Percentiles rank a stretch among this genome's conserved stretches.
Evolutionary conservation across 1,284 basidiomycete genomes (phyloP).

Genomic region (Cryptococcus sp.): DNA sequence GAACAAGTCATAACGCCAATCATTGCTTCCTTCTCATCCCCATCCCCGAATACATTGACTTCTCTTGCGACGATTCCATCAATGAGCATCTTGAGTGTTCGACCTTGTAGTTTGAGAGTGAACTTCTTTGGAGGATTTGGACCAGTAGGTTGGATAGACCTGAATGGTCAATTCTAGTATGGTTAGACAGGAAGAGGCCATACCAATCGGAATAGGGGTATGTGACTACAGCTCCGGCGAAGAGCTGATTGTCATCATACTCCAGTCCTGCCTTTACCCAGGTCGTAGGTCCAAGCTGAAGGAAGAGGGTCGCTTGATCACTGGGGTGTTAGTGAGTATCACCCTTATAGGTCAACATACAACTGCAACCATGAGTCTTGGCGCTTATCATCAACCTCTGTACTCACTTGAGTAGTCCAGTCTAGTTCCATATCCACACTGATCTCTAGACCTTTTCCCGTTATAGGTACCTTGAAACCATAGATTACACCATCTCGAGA

Average conservation of each 20-base stretch:
- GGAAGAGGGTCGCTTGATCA: constrained; percentile 1
- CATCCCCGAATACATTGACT: constrained; percentile 6
- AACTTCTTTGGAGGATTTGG: not conserved
- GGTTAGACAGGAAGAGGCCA: not conserved
- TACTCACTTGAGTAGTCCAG: constrained; percentile 2
- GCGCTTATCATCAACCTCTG: not conserved
- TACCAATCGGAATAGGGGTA: constrained; percentile 7
- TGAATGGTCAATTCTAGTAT: not conserved
- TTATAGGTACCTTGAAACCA: constrained; percentile 1
- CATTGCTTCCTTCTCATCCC: not conserved
- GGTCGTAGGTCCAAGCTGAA: not conserved
- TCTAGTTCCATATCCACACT: constrained; percentile 4
- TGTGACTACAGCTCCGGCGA: constrained; percentile 4
- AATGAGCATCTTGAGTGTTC: not conserved
- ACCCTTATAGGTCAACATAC: not conserved
- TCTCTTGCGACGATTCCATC: constrained; percentile 1
- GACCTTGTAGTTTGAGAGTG: not conserved
- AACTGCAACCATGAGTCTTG: not conserved
- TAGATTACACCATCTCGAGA: constrained; percentile 1
- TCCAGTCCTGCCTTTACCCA: constrained; percentile 6
- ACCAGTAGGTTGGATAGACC: constrained; percentile 1
- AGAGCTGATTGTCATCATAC: constrained; percentile 1
- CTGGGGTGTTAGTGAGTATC: not conserved
- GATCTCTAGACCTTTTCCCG: not conserved
- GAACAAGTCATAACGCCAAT: constrained; percentile 5